Evolutionary conservation across 139 green algal species (phyloP).

Genomic region (Coccomyxa sp.): DNA sequence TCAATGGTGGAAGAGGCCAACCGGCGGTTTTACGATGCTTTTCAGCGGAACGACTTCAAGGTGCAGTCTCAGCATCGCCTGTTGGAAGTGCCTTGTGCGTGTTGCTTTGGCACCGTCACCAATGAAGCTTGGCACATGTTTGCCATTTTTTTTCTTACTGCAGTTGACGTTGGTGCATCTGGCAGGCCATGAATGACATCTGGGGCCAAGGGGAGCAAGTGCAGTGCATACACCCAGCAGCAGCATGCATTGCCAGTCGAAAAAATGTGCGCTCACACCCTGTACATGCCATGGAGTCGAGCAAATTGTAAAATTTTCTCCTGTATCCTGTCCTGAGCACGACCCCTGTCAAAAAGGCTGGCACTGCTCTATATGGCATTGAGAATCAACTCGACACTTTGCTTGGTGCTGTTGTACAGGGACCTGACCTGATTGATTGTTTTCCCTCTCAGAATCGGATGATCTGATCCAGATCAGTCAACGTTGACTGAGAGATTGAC

Average conservation of each 20-base stretch:
- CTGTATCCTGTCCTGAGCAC: too few relatives aligned
- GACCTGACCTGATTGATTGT: too few relatives aligned
- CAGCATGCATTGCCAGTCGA: constrained; percentile 61
- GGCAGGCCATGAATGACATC: constrained; percentile 62
- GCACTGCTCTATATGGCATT: too few relatives aligned
- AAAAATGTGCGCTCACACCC: constrained; percentile 34
- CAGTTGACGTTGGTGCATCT: neutral
- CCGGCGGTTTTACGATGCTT: constrained; percentile 71
- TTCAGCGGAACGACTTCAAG: constrained; percentile 52
- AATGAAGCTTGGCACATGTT: neutral
- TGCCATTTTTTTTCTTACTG: neutral
- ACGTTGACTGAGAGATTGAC: too few relatives aligned
- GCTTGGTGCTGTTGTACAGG: too few relatives aligned
- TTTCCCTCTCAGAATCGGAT: too few relatives aligned
- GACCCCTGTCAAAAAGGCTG: too few relatives aligned
- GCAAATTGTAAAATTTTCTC: too few relatives aligned
- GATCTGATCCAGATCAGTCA: too few relatives aligned
- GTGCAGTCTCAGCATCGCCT: neutral
- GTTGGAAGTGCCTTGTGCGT: neutral
- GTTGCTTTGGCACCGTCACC: neutral
- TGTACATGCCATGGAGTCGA: neutral
- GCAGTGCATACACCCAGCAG: constrained; percentile 75
- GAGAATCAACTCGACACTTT: too few relatives aligned
- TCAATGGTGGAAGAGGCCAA: constrained; percentile 80
- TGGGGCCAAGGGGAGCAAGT: constrained; percentile 80